Evolutionary conservation across 306 rosid species (phyloP), one percentile per base, ranked within the genome.

Genomic region (Vachellia pachyceras): DNA sequence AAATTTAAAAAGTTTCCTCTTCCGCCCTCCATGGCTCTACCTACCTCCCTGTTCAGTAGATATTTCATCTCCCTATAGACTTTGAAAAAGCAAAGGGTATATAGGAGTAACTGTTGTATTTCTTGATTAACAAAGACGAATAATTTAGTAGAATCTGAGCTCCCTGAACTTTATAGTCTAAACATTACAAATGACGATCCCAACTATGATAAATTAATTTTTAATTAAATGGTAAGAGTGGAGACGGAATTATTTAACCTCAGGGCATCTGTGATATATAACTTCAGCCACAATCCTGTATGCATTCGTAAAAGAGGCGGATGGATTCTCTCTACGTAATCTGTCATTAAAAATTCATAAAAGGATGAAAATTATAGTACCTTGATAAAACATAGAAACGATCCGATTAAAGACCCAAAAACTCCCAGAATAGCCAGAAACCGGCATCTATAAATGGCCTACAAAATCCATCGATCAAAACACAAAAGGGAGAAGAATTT

Each of bases 391-490:
- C 99, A 95, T 5, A 91, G 84, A 73, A 93, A 0, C 11, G 99
- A 93, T 45, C 97, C 97, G 80, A 85, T 39, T 67, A 95, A 85
- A 84, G 98, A 91, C 29, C 99, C 98, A n/a, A 93, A 76, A 36
- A 93, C 99, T 75, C 98, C 99, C 50, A 95, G 79, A 84, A 90
- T 63, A 3, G 98, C 72, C 86, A 93, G 22, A 78, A 95, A 95
- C 13, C 98, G 89, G 78, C 91, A 90, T 72, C 98, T 86, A 70
- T 91, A 93, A 52, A 95, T 85, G 45, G 68, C 85, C 98, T 95
- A 64, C 84, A 84, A 23, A 83, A 49, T 22, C 49, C 77, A 81
- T 29, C 20, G 4, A 55, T 36, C 64, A 58, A 72, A 72, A 25
- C 75, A 73, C 74, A 58, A 69, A 54, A 37, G 15, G 58, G 33